Evolutionary conservation across 202 grass and related monocot species (phyloP).

Genomic region (Setaria viridis): DNA sequence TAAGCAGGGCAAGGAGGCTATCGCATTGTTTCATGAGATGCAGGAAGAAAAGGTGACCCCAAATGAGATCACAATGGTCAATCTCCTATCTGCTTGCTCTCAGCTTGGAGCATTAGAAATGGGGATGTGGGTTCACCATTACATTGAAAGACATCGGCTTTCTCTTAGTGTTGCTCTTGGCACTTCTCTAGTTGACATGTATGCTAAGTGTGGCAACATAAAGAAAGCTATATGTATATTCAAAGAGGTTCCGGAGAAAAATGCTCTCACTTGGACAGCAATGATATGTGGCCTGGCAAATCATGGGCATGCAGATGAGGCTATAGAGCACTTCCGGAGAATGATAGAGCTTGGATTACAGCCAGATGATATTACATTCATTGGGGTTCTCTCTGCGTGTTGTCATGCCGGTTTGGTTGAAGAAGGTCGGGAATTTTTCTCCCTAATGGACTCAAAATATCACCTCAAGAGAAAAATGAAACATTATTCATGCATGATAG

Average conservation of each 20-base stretch:
- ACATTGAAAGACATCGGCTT: constrained; percentile 16
- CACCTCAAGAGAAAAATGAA: constrained; percentile 71
- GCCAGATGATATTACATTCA: constrained; percentile 75
- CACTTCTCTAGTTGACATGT: constrained; percentile 74
- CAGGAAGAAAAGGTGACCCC: constrained; percentile 56
- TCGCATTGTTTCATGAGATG: constrained; percentile 70
- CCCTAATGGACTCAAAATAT: constrained; percentile 60
- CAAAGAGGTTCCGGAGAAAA: constrained; percentile 54
- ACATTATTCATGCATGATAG: constrained; percentile 83
- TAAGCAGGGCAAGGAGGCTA: constrained; percentile 54
- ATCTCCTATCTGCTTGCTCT: constrained; percentile 64
- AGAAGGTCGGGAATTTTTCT: constrained; percentile 56
- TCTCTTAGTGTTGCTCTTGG: constrained; percentile 54
- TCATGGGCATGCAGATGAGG: constrained; percentile 64
- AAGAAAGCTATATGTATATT: constrained; percentile 57
- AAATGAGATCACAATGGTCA: constrained; percentile 70
- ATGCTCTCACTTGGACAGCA: constrained; percentile 76
- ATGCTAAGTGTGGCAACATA: constrained; percentile 70
- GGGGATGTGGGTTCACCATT: constrained; percentile 76
- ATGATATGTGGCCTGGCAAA: constrained; percentile 78
- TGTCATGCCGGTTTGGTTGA: constrained; percentile 73
- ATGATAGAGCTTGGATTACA: constrained; percentile 64
- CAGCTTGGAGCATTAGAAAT: constrained; percentile 66
- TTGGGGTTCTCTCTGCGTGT: constrained; percentile 67
- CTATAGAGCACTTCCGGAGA: constrained; percentile 34